These are phyloP conservation scores for Alloteropsis angusta DNA, from an alignment of 202 grass and related monocot genomes.

Conservation along the genomic window DNA sequence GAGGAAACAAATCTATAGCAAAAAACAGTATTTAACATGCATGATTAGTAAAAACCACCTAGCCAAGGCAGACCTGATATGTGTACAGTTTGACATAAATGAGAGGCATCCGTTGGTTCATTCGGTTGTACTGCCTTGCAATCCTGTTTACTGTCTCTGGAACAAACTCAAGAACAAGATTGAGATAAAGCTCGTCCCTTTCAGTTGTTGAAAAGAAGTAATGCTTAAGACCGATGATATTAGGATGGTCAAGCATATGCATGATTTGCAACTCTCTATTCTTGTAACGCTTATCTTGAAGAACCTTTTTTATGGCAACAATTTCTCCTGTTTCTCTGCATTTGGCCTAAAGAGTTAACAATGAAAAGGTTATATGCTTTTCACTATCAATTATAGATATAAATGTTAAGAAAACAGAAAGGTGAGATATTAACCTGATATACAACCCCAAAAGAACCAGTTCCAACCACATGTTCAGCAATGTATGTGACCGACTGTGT, in stretches of 20 bases:
- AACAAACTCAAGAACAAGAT: conserved; percentile 92
- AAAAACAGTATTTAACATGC: background rate
- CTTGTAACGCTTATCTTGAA: conserved; percentile 98
- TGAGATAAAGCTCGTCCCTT: conserved; percentile 86
- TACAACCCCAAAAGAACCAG: conserved; percentile 92
- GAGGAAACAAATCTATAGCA: background rate
- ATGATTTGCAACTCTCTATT: conserved; percentile 95
- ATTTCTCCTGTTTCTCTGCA: conserved; percentile 96
- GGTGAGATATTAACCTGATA: conserved; percentile 56
- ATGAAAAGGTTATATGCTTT: conserved; percentile 4
- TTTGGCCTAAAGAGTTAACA: conserved; percentile 63
- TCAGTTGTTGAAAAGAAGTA: conserved; percentile 91
- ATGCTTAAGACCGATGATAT: conserved; percentile 84
- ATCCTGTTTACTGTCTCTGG: conserved; percentile 87
- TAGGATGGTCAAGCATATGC: conserved; percentile 98
- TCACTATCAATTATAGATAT: background rate
- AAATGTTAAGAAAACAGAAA: conserved; percentile 9
- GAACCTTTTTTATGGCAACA: conserved; percentile 93
- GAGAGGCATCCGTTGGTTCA: conserved; percentile 82
- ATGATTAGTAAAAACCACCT: background rate
- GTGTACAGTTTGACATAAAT: conserved; percentile 90
- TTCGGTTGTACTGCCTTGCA: conserved; percentile 73
- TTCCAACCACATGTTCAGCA: conserved; percentile 92
- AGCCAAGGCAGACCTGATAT: conserved; percentile 59
- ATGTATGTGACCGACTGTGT: conserved; percentile 77